phyloP scores from a whole-genome alignment of 78 protist species.

The Tieghemostelium lacteum region DNA sequence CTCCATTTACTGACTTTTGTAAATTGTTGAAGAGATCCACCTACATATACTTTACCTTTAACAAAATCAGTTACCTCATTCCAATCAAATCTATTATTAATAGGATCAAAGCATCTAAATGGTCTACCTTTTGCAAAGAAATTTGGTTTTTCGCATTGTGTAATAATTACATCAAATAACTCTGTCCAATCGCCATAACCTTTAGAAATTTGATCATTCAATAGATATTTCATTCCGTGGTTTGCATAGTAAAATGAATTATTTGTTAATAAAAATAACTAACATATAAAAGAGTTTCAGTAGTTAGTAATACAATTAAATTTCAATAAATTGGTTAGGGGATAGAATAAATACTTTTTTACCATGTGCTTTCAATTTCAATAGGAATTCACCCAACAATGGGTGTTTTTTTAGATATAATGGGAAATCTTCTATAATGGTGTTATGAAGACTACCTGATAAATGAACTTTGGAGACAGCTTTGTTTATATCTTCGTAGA shows the following conservation, averaged over 20 bases:
- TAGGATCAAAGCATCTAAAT: conserved; percentile 35
- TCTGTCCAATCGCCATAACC: conserved; percentile 63
- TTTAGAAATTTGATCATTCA: conserved; percentile 32
- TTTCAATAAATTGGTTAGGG: not conserved
- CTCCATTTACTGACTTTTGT: conserved; percentile 26
- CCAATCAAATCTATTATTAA: conserved; percentile 56
- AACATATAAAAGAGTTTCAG: not conserved
- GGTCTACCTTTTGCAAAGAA: conserved; percentile 63
- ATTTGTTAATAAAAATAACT: conserved; percentile 73
- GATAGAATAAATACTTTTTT: conserved; percentile 32
- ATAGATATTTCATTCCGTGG: conserved; percentile 56
- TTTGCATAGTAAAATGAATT: conserved; percentile 58
- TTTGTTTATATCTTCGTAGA: conserved; percentile 36
- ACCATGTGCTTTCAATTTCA: conserved; percentile 22
- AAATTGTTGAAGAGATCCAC: conserved; percentile 37
- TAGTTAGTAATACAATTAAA: too few relatives aligned
- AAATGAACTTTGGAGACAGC: conserved; percentile 65
- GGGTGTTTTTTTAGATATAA: conserved; percentile 64
- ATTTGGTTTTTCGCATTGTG: conserved; percentile 60
- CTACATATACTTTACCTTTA: conserved; percentile 53
- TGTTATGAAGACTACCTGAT: conserved; percentile 38
- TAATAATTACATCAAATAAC: conserved; percentile 53
- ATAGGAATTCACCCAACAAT: conserved; percentile 54
- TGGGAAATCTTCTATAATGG: conserved; percentile 56
- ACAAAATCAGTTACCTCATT: conserved; percentile 21